Conservation (phyloP, 1,284 basidiomycete species). For the Cryptococcus sp. region DNA sequence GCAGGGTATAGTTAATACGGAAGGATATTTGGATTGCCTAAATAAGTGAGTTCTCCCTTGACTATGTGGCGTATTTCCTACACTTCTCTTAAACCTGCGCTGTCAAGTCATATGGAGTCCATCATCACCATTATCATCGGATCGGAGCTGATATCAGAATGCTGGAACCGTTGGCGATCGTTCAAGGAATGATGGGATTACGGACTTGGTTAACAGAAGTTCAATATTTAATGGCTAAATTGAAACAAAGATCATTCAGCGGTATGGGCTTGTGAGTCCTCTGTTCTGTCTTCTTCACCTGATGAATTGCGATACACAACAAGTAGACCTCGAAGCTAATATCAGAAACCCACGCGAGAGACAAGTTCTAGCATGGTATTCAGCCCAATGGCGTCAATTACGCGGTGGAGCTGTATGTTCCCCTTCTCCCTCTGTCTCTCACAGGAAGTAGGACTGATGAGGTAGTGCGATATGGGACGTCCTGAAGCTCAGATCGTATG, state of each 20-base stretch:
- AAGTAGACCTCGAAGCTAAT: background rate
- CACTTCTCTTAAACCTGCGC: too few species aligned
- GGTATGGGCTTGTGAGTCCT: constrained; percentile 31
- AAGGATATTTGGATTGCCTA: constrained; percentile 30
- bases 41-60: constrained; percentile 26
- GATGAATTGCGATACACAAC: background rate
- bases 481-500: constrained; percentile 41
- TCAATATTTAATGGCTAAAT: constrained; percentile 26
- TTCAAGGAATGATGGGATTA: constrained; percentile 30
- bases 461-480: constrained; percentile 38
- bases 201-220: constrained; percentile 34
- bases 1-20: constrained; percentile 21
- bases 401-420: constrained; percentile 32
- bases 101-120: too few species aligned
- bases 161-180: constrained; percentile 30
- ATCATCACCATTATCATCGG: too few species aligned
- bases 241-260: constrained; percentile 32
- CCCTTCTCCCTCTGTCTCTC: background rate
- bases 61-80: background rate
- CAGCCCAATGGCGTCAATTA: constrained; percentile 32
- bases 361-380: constrained; percentile 35
- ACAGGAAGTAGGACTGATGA: background rate
- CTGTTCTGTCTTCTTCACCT: background rate
- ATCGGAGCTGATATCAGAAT: constrained; percentile 15
- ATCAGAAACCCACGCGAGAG: constrained; percentile 27